Base-by-base conservation (phyloP, 192 early-diverging fungal species). In the Pecoramyces ruminantium region DNA sequence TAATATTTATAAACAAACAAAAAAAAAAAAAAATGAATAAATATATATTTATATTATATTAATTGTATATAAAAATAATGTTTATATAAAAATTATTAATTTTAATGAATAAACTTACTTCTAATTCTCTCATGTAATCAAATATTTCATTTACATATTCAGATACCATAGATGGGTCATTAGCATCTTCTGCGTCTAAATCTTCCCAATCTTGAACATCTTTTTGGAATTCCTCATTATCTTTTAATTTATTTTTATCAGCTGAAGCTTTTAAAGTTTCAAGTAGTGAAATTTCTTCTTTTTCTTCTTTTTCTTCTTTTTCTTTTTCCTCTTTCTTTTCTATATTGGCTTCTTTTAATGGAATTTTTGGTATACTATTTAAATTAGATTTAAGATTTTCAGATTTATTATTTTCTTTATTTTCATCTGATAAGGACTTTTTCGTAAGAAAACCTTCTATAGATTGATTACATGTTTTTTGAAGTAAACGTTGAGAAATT, bases 131-230 rank as follows among this genome's bases (percentile, higher is more conserved):
- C 90, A 98, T 85, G 86, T 97, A 95, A 28, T 92, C 87, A 83
- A 97, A 95, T 79, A 99, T 98, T n/a, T 99, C 96, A 30, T 82
- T 84, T 16, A 93, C 93, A 84, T 99, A 99, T 85, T 98, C 97
- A 16, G 96, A 86, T 0, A 96, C 93, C 92, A 97, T 96, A 86
- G 94, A 85, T 0, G 96, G 96, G 86, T 99, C 98, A 78, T 88
- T 83, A 11, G 82, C 79, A 34, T 96, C 93, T 39, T 92, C 92
- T 3, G 91, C 90, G 81, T 96, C 95, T 29, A 96, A 84, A 81
- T 95, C 94, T 18, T 92, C 91, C 91, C 91, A 92, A 78, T 80
- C 82, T 42, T 83, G 83, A 28, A 79, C 77, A 29, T 82, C 83
- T n/a, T 80, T 77, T 80, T 51, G 42, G 42, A 51, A 51, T 51